Percentiles rank a stretch among this genome's conserved stretches.
phyloP scores from a whole-genome alignment of 2,329 filamentous ascomycete genomes.

The Parascedosporium putredinis region DNA sequence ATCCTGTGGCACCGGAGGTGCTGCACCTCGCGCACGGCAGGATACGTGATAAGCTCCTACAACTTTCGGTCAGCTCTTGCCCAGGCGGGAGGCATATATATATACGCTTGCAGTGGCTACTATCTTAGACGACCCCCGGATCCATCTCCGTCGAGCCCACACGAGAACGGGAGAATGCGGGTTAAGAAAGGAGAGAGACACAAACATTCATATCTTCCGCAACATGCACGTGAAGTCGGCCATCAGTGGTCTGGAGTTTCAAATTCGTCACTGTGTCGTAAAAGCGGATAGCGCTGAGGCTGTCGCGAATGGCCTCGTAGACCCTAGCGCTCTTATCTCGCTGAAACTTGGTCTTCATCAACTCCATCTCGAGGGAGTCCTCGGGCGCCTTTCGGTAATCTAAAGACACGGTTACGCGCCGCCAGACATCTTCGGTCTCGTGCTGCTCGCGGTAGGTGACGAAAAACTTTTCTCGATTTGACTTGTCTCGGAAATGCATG shows the following conservation, averaged over 20 bases:
- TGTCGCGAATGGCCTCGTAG: constrained; percentile 89
- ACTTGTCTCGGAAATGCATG: constrained; percentile 94
- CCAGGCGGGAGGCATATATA: too few species aligned
- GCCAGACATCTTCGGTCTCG: constrained; percentile 56
- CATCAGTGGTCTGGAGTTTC: constrained; percentile 80
- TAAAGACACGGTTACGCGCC: constrained; percentile 82
- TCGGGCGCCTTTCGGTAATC: constrained; percentile 77
- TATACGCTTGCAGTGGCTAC: too few species aligned
- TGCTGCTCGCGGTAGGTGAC: constrained; percentile 74
- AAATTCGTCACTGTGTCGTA: constrained; percentile 94
- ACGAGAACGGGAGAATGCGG: not conserved
- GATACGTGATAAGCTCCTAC: constrained; percentile 83
- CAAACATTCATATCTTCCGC: constrained; percentile 82
- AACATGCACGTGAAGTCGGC: constrained; percentile 87
- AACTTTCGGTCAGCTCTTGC: too few species aligned
- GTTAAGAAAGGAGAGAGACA: constrained; percentile 12
- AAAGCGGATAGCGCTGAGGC: constrained; percentile 86
- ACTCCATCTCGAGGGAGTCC: constrained; percentile 76
- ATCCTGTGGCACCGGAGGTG: constrained; percentile 59
- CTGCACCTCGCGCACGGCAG: constrained; percentile 58
- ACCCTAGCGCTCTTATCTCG: constrained; percentile 88
- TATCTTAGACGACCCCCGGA: too few species aligned
- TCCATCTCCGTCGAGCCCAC: too few species aligned
- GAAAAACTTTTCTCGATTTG: constrained; percentile 93
- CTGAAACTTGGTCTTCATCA: constrained; percentile 69